These are phyloP conservation scores for Globisporangium heterothallicum DNA, from an alignment of 352 stramenopile genomes.

Conservation along the genomic window DNA sequence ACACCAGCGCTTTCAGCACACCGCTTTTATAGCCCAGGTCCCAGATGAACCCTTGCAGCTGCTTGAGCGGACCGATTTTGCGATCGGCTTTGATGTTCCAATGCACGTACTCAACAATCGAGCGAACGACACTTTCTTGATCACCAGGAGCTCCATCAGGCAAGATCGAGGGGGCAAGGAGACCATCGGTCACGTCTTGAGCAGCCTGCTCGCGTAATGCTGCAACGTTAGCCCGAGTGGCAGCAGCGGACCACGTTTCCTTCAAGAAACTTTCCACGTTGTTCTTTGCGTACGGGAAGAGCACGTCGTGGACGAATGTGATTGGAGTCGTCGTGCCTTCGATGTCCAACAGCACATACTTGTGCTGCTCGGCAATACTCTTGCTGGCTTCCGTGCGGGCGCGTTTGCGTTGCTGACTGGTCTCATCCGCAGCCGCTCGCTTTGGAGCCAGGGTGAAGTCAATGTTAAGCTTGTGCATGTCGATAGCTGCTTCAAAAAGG, in stretches of 20 bases:
- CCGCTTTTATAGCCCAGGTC: conserved; percentile 79
- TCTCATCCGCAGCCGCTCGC: conserved; percentile 20
- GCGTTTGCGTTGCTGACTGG: conserved; percentile 40
- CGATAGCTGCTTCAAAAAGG: conserved; percentile 89
- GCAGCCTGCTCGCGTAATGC: conserved; percentile 42
- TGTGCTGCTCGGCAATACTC: conserved; percentile 72
- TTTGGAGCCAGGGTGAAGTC: conserved; percentile 51
- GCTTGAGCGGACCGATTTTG: conserved; percentile 88
- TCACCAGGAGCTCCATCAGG: conserved; percentile 7
- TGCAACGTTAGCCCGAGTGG: conserved; percentile 45
- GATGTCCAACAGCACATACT: conserved; percentile 94
- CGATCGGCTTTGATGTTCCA: conserved; percentile 70
- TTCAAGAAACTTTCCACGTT: conserved; percentile 56
- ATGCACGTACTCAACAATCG: conserved; percentile 50
- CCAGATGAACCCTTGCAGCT: conserved; percentile 90
- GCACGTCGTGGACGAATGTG: conserved; percentile 93
- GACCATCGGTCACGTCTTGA: conserved; percentile 28
- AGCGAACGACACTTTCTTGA: conserved; percentile 25
- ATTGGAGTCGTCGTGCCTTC: conserved; percentile 95
- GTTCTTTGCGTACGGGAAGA: conserved; percentile 89
- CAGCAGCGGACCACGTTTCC: conserved; percentile 43
- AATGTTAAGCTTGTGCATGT: conserved; percentile 86
- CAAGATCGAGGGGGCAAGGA: conserved; percentile 22
- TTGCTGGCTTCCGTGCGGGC: conserved; percentile 17
- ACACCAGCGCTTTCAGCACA: conserved; percentile 88